These are phyloP conservation scores for Dacryopinax primogenitus DNA, from an alignment of 768 basidiomycete genomes.

Conservation along the genomic window DNA sequence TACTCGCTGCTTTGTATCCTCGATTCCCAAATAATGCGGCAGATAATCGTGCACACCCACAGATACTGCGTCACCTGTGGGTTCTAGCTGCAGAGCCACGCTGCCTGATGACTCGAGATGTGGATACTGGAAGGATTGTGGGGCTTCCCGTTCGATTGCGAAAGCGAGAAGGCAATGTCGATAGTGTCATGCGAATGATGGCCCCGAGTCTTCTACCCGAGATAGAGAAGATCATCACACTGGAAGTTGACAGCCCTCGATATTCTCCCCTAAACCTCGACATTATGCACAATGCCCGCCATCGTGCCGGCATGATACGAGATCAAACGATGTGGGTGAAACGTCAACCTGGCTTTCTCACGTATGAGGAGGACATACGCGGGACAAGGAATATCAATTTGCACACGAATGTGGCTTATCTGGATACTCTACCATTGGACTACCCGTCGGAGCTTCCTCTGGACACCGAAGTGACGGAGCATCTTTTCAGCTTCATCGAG, in stretches of 20 bases:
- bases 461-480: constrained; percentile 52
- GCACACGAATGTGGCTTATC: constrained; percentile 70
- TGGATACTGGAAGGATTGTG: constrained; percentile 79
- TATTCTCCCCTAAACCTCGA: constrained; percentile 92
- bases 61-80: constrained; percentile 92
- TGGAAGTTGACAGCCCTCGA: constrained; percentile 83
- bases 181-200: constrained; percentile 58
- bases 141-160: constrained; percentile 87
- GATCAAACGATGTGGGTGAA: constrained; percentile 85
- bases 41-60: constrained; percentile 83
- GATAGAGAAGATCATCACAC: constrained; percentile 63
- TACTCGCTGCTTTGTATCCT: constrained; percentile 87
- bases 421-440: constrained; percentile 74
- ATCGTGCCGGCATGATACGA: constrained; percentile 54
- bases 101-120: constrained; percentile 82
- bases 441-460: constrained; percentile 62
- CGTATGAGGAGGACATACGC: constrained; percentile 86
- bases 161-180: constrained; percentile 47
- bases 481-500: constrained; percentile 72
- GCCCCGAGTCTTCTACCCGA: constrained; percentile 89
- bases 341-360: constrained; percentile 79
- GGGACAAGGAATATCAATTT: constrained; percentile 87
- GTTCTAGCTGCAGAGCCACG: constrained; percentile 89
- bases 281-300: constrained; percentile 49
- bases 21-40: constrained; percentile 63